Conservation (phyloP, 805 yeast genomes). For the Soucietia sequanensis region DNA sequence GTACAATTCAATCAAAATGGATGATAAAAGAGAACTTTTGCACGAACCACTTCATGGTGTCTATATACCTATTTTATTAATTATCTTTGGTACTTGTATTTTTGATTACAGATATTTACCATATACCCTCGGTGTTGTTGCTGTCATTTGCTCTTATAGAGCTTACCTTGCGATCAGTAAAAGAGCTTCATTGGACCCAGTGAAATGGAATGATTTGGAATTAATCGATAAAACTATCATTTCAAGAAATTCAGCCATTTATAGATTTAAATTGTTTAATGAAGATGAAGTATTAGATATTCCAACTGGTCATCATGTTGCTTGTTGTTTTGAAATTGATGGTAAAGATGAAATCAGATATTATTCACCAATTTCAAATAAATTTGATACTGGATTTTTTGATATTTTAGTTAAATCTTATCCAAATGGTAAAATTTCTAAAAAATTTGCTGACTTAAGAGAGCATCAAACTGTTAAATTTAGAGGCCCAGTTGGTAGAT, state of each 20-base stretch:
- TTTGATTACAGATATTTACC: slow-evolving; percentile 53
- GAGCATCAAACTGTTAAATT: slow-evolving; percentile 69
- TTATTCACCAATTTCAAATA: slow-evolving; percentile 75
- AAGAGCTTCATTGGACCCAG: slow-evolving; percentile 45
- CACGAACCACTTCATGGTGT: slow-evolving; percentile 76
- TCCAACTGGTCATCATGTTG: slow-evolving; percentile 76
- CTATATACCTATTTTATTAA: slow-evolving; percentile 63
- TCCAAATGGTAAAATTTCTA: slow-evolving; percentile 67
- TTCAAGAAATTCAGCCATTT: slow-evolving; percentile 69
- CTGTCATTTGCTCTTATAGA: slow-evolving; percentile 30
- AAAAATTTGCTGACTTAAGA: slow-evolving; percentile 58
- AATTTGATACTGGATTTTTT: slow-evolving; percentile 68
- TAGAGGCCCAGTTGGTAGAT: slow-evolving; percentile 78
- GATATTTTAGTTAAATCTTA: slow-evolving; percentile 78
- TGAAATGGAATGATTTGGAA: slow-evolving; percentile 65
- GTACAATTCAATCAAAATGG: slow-evolving; percentile 18
- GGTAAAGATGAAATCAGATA: slow-evolving; percentile 60
- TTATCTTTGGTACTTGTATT: slow-evolving; percentile 58
- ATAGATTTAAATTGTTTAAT: slow-evolving; percentile 64
- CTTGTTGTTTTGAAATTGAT: slow-evolving; percentile 50
- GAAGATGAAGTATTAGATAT: slow-evolving; percentile 61
- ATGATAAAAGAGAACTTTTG: slow-evolving; percentile 52
- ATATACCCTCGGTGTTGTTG: slow-evolving; percentile 35
- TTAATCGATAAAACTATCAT: slow-evolving; percentile 71
- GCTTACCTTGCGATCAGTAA: slow-evolving; percentile 41